Evolutionary conservation across 768 basidiomycete species (phyloP), one percentile per base, ranked within the genome.

Genomic region (Termitomyces sp.): DNA sequence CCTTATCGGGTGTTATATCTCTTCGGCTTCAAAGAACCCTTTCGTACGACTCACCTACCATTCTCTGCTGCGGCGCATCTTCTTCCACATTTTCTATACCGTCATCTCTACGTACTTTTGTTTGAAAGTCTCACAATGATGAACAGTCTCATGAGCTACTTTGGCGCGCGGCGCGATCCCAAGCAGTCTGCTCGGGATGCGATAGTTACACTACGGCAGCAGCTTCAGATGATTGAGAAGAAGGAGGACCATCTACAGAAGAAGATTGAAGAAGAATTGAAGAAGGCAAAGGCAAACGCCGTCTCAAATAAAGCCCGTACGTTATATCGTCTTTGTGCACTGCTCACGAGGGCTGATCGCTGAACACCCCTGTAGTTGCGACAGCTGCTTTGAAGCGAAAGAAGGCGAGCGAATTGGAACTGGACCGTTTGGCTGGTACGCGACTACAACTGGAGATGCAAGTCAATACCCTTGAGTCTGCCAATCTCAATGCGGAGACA

Each of bases 221-320:
- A 98, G 74, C 84, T 98, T 64, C 86, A 93, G 76, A 91, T 96
- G 88, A 87, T 98, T 67, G 95, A 98, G 85, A 99, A 98, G 93
- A 98, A 96, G 82, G 97, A 98, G 79, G 96, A 98, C 74, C 83
- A 92, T 75, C 79, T 98, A 63, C 89, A 91, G 82, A 95, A 92
- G 86, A 94, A 96, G 87, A 92, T 97, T 66, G 94, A 96, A 57
- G 94, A 97, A 65, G 96, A 98, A 70, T 66, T 87, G 68, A 88
- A 88, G 83, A 96, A 93, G 79, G 97, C 97, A 16, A 89, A 84
- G 73, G 86, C 89, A 36, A 97, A 98, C 74, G 96, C 94, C 49
- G 92, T 96, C 53, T 86, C 90, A 55, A 98, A 98, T 75, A 96
- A 96, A 80, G 75, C 87, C 69, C 87, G 96, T 98, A 73, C 73